phyloP scores from a whole-genome alignment of 345 rosid genomes.

The Camelina laxa region DNA sequence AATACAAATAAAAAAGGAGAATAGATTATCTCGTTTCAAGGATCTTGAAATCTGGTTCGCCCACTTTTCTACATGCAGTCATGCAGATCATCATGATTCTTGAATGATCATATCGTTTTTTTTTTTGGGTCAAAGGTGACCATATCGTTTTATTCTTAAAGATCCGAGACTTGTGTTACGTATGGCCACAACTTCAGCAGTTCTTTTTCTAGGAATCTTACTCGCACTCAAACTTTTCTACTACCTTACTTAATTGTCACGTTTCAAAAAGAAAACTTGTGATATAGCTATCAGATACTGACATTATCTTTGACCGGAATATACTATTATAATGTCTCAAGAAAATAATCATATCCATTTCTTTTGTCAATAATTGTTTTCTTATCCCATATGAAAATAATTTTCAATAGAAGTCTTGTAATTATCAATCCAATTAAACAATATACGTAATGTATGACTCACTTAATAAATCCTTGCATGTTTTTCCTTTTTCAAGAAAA shows the following conservation, averaged over 20 bases:
- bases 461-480: not conserved
- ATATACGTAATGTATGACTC: not conserved
- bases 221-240: not conserved
- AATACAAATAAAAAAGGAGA: too few species aligned
- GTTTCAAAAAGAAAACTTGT: not conserved
- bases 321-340: not conserved
- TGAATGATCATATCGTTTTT: not conserved
- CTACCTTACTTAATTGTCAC: not conserved
- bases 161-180: not conserved
- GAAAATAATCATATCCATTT: not conserved
- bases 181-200: not conserved
- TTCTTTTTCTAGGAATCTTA: not conserved
- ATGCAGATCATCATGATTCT: too few species aligned
- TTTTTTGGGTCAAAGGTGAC: too few species aligned
- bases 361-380: not conserved
- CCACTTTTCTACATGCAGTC: too few species aligned
- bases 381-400: not conserved
- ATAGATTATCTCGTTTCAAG: too few species aligned
- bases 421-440: not conserved
- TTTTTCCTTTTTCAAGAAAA: not conserved
- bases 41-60: too few species aligned
- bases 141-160: not conserved
- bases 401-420: too few species aligned
- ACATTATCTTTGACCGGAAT: slow-evolving; percentile 1
- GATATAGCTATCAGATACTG: not conserved